Evolutionary conservation across 306 rosid genomes (phyloP), one percentile per base, ranked within the genome.

Genomic region (Medicago ruthenica): DNA sequence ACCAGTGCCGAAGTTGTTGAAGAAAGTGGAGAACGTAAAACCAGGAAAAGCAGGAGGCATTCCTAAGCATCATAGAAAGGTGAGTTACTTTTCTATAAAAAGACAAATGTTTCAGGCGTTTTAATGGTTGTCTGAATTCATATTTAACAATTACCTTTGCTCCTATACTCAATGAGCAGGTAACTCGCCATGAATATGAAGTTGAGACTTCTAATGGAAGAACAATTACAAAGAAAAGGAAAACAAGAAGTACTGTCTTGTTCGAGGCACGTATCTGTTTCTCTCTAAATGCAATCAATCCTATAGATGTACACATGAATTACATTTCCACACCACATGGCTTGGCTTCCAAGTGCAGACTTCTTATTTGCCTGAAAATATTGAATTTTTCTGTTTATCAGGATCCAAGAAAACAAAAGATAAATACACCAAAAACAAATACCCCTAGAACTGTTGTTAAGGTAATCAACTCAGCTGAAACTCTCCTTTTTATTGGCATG

Each of bases 191-290:
- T 62, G 99, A 95, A 83, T 95, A 95, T 82, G 96, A 92, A 86
- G 97, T 90, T 63, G 97, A 95, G 86, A 95, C 99, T 83, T 83
- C 90, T 67, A 92, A 95, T 84, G 99, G 99, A 80, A 86, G 96
- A 87, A 89, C 93, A 71, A 83, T 89, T 80, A 91, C 96, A 59
- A 95, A 90, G 80, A 87, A 96, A 87, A 88, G 89, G 81, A 94
- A 83, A 89, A 89, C 98, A 80, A 90, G 87, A 86, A 90, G 97
- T 82, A 95, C 97, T 62, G 97, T 95, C 73, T 81, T 95, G 92
- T 92, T 90, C 79, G 96, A 92, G 94, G 99, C 86, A 84, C 72
- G 89, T 66, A 68, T 71, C 73, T 71, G 15, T 60, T 74, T 67
- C 42, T 70, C 83, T 80, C 65, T 45, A 18, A 60, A 31, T 68